Percentiles rank a stretch among this genome's conserved stretches.
phyloP scores from a whole-genome alignment of 2,329 filamentous ascomycete species.

The Colletotrichum sojae region DNA sequence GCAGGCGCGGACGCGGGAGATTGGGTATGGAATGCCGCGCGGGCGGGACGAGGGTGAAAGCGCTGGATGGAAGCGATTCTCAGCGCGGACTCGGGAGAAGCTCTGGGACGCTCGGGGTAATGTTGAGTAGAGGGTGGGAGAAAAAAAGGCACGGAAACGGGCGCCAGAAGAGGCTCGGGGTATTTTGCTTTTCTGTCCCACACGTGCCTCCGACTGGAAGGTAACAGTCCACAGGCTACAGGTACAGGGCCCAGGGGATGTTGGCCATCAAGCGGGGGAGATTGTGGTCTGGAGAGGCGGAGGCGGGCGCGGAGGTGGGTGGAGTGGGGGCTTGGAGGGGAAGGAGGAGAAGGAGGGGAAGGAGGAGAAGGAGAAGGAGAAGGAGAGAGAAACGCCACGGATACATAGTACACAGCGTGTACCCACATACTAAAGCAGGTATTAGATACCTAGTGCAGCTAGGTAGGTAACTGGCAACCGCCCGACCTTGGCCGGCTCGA shows the following conservation, averaged over 20 bases:
- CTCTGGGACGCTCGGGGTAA: conserved; percentile 57
- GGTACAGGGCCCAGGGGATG: conserved; percentile 18
- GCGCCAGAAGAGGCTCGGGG: conserved; percentile 40
- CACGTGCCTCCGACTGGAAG: conserved; percentile 23
- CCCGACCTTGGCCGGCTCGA: too few relatives aligned
- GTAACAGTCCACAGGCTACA: conserved; percentile 1
- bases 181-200: conserved; percentile 39
- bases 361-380: too few relatives aligned
- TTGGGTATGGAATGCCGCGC: not conserved
- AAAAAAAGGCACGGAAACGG: conserved; percentile 27
- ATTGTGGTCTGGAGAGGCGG: conserved; percentile 19
- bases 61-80: conserved; percentile 31
- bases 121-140: conserved; percentile 58
- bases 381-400: too few relatives aligned
- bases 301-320: conserved; percentile 28
- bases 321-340: too few relatives aligned
- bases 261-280: conserved; percentile 23
- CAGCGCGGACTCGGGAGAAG: conserved; percentile 35
- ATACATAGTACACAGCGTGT: too few relatives aligned
- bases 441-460: not conserved
- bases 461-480: not conserved
- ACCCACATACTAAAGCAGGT: too few relatives aligned
- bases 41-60: conserved; percentile 40
- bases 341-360: too few relatives aligned
- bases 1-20: too few relatives aligned